These are phyloP conservation scores for Physcia stellaris DNA, from an alignment of 495 filamentous ascomycete species.

Conservation along the genomic window DNA sequence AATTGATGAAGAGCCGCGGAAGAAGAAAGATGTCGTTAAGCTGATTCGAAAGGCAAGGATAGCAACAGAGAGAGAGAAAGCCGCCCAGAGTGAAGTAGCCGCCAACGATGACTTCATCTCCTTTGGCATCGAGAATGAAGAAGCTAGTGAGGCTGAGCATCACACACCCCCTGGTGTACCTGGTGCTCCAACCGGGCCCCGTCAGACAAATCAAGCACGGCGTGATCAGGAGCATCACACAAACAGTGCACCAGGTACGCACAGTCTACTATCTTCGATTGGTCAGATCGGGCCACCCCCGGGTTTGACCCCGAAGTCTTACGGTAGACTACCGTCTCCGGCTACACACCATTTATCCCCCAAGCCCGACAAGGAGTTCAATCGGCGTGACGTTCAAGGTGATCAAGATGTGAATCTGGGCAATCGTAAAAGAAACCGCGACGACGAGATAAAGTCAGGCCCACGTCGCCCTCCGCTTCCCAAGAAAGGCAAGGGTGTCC, in stretches of 20 bases:
- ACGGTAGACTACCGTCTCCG: neutral
- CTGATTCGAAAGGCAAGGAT: slow-evolving; percentile 75
- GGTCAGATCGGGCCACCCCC: slow-evolving; percentile 15
- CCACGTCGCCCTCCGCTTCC: slow-evolving; percentile 19
- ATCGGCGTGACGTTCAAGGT: slow-evolving; percentile 13
- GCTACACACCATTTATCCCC: neutral
- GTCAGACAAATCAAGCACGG: slow-evolving; percentile 13
- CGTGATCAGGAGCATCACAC: slow-evolving; percentile 7
- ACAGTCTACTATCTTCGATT: neutral
- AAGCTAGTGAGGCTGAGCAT: slow-evolving; percentile 13
- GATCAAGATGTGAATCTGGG: slow-evolving; percentile 25
- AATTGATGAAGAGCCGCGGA: slow-evolving; percentile 45
- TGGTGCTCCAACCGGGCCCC: slow-evolving; percentile 19
- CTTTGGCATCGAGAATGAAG: slow-evolving; percentile 48
- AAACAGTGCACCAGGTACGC: slow-evolving; percentile 3
- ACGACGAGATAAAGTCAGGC: slow-evolving; percentile 48
- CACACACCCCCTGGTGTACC: slow-evolving; percentile 11
- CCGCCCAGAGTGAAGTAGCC: slow-evolving; percentile 38
- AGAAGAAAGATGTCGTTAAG: slow-evolving; percentile 72
- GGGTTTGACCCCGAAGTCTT: neutral
- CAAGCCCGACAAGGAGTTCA: neutral
- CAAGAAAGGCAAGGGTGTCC: slow-evolving; percentile 19
- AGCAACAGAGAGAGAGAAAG: slow-evolving; percentile 21
- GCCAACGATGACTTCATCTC: slow-evolving; percentile 76
- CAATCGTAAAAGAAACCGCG: slow-evolving; percentile 54